These are phyloP conservation scores for Tricladium varicosporioides DNA, from an alignment of 2,329 filamentous ascomycete species.

Conservation along the genomic window DNA sequence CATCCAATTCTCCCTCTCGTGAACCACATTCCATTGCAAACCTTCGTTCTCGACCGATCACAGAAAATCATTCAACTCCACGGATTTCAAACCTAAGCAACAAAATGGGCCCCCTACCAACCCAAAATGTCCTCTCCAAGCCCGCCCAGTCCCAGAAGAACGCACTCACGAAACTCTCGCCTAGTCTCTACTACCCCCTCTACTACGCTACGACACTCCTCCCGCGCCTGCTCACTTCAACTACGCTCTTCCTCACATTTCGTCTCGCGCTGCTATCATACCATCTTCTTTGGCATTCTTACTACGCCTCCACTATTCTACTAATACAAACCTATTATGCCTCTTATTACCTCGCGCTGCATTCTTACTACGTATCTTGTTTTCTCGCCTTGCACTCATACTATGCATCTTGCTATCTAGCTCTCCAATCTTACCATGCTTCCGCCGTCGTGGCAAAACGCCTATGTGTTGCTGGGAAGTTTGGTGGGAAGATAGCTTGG, in stretches of 20 bases:
- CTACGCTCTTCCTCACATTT: slow-evolving; percentile 22
- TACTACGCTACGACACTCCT: slow-evolving; percentile 17
- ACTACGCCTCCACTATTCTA: not conserved
- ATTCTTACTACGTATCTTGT: slow-evolving; percentile 13
- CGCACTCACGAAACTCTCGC: slow-evolving; percentile 6
- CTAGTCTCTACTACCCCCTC: slow-evolving; percentile 16
- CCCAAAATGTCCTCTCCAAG: not conserved
- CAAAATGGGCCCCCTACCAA: not conserved
- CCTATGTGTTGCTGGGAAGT: slow-evolving; percentile 1
- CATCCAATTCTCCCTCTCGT: too few species aligned
- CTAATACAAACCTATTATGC: slow-evolving; percentile 10
- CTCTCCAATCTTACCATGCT: not conserved
- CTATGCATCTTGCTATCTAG: not conserved
- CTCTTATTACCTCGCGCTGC: slow-evolving; percentile 16
- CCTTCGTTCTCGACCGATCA: too few species aligned
- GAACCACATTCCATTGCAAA: too few species aligned
- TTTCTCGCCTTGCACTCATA: slow-evolving; percentile 11
- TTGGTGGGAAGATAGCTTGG: slow-evolving; percentile 14
- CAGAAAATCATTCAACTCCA: too few species aligned
- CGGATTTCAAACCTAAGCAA: too few species aligned
- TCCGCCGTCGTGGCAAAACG: not conserved
- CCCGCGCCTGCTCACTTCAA: slow-evolving; percentile 16
- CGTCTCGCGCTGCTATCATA: slow-evolving; percentile 21
- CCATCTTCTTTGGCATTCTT: slow-evolving; percentile 18
- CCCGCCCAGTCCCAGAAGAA: slow-evolving; percentile 6